These are phyloP conservation scores for Pistacia integerrima DNA, from an alignment of 345 rosid species.

Conservation along the genomic window DNA sequence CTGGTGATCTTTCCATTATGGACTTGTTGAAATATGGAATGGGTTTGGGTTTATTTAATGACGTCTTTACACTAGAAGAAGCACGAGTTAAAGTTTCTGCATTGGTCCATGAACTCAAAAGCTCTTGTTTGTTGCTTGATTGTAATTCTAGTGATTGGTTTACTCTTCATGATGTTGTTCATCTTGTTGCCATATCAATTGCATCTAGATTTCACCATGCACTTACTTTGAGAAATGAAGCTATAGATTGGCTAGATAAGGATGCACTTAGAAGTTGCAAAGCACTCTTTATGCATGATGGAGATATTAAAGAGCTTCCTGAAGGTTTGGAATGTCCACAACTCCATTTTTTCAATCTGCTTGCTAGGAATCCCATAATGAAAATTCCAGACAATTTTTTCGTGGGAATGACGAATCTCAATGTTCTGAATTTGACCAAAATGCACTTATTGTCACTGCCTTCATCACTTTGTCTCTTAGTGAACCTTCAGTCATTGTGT, in stretches of 20 bases:
- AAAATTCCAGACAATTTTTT: conserved; percentile 16
- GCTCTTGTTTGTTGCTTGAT: conserved; percentile 20
- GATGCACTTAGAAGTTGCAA: background rate
- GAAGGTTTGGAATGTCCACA: conserved; percentile 16
- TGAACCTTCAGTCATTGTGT: conserved; percentile 23
- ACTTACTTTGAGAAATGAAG: background rate
- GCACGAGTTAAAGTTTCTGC: conserved; percentile 14
- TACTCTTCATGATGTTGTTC: no score
- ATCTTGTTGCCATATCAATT: background rate
- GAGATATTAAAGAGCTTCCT: background rate
- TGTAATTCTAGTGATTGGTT: conserved; percentile 1
- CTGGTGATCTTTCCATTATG: background rate
- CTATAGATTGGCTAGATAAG: background rate
- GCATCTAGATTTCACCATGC: conserved; percentile 1
- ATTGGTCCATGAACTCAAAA: conserved; percentile 25
- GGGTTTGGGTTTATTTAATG: conserved; percentile 27
- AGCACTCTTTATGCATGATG: background rate
- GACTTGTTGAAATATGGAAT: conserved; percentile 27
- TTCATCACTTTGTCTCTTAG: conserved; percentile 1
- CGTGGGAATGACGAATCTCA: conserved; percentile 14
- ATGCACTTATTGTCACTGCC: conserved; percentile 11
- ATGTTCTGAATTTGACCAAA: conserved; percentile 19
- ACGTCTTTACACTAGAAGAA: background rate
- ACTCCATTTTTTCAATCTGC: background rate
- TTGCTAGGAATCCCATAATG: rapidly evolving